These are phyloP conservation scores for Umbelopsis ramanniana DNA, from an alignment of 192 early-diverging fungal species.

Conservation along the genomic window DNA sequence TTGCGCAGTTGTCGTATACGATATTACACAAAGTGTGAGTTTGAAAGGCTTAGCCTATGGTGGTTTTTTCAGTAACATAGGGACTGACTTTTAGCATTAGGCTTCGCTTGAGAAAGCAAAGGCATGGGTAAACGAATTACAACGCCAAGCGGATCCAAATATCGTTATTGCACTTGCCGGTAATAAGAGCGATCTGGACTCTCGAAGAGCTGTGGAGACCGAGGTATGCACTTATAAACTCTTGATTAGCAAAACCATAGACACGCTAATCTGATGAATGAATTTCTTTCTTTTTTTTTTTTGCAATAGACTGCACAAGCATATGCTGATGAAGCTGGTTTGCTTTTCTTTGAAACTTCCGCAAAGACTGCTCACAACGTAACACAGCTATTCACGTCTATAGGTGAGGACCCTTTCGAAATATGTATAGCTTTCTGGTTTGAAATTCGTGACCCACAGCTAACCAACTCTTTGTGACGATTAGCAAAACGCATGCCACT, in stretches of 20 bases:
- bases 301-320: conserved; percentile 58
- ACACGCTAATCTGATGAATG: too few relatives aligned
- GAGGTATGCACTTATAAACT: conserved; percentile 44
- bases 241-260: too few relatives aligned
- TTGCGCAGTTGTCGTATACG: conserved; percentile 74
- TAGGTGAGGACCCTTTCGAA: conserved; percentile 45
- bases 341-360: conserved; percentile 71
- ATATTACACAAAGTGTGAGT: conserved; percentile 74
- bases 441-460: not conserved
- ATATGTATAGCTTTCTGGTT: not conserved
- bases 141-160: conserved; percentile 73
- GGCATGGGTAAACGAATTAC: conserved; percentile 74
- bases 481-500: conserved; percentile 73
- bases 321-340: conserved; percentile 66
- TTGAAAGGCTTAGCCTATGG: not conserved
- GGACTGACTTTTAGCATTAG: conserved; percentile 32
- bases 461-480: not conserved
- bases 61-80: not conserved
- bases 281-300: not conserved
- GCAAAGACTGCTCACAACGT: conserved; percentile 70
- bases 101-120: conserved; percentile 73
- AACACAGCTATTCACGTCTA: conserved; percentile 63
- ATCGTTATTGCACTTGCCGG: conserved; percentile 76
- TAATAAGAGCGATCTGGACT: conserved; percentile 68
- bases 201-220: conserved; percentile 68